Evolutionary conservation across 306 rosid species (phyloP).

Genomic region (Vicia sativa): DNA sequence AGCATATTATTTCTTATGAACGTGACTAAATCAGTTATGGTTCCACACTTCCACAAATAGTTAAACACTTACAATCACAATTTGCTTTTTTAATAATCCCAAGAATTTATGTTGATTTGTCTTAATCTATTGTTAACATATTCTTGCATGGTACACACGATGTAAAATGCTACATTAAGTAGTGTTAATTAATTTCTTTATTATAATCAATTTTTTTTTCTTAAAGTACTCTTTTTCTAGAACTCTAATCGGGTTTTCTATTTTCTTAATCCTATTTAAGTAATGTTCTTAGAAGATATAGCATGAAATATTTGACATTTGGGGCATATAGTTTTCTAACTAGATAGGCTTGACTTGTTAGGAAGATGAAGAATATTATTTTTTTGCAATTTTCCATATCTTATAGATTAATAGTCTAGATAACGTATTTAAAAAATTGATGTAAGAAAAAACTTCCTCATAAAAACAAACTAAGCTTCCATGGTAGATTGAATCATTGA

Average conservation of each 20-base stretch:
- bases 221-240: conserved; percentile 23
- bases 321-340: conserved; percentile 17
- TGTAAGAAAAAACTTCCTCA: neutral
- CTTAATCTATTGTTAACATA: conserved; percentile 31
- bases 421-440: neutral
- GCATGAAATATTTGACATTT: conserved; percentile 41
- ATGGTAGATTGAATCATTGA: neutral
- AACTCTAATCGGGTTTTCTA: conserved; percentile 13
- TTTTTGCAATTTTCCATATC: neutral
- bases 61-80: conserved; percentile 25
- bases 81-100: neutral
- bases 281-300: conserved; percentile 16
- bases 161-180: conserved; percentile 32
- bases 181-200: conserved; percentile 25
- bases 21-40: conserved; percentile 35
- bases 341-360: neutral
- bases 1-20: conserved; percentile 30
- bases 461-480: conserved; percentile 13
- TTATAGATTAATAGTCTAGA: neutral
- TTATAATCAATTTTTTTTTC: neutral
- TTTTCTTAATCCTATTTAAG: conserved; percentile 32
- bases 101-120: conserved; percentile 34
- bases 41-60: conserved; percentile 41
- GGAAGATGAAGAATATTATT: neutral
- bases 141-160: conserved; percentile 35